Conservation (phyloP, 805 yeast species). For the Yarrowia sp. region DNA sequence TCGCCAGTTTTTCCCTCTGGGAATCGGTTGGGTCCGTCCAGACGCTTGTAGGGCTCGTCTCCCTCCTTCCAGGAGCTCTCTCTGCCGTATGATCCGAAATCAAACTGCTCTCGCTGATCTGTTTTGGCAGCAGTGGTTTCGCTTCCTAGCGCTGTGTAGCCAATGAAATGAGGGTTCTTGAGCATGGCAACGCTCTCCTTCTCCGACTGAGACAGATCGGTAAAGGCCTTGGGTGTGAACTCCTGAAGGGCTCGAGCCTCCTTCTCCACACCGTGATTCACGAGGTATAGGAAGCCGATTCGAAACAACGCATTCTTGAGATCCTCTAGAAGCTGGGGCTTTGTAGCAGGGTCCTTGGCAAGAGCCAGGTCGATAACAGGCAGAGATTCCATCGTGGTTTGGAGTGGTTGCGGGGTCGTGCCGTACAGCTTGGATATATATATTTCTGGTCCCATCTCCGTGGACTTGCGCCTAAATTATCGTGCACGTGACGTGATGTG, state of each 20-base stretch:
- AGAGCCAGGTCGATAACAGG: conserved; percentile 43
- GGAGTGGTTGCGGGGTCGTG: background rate
- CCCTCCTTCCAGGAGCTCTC: conserved; percentile 46
- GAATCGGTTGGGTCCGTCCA: conserved; percentile 59
- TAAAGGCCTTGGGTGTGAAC: conserved; percentile 46
- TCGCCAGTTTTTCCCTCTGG: conserved; percentile 46
- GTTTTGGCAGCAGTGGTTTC: conserved; percentile 53
- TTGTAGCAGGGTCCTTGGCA: conserved; percentile 45
- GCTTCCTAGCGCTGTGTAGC: conserved; percentile 54
- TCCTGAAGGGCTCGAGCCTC: conserved; percentile 41
- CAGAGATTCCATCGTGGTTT: conserved; percentile 26
- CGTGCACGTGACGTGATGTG: conserved; percentile 3
- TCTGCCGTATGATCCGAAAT: conserved; percentile 46
- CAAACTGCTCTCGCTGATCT: conserved; percentile 63
- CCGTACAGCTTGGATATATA: background rate
- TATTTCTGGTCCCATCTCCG: background rate
- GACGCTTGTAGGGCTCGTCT: conserved; percentile 35
- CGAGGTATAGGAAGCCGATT: conserved; percentile 53
- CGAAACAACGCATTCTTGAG: conserved; percentile 48
- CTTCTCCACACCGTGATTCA: conserved; percentile 46
- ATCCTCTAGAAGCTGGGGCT: conserved; percentile 42
- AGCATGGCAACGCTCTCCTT: conserved; percentile 51
- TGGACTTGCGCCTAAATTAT: conserved; percentile 4
- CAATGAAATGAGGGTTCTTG: conserved; percentile 56
- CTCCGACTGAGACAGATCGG: conserved; percentile 45